Conservation (phyloP, 208 protist species). For the Sergeia podlipaevii region DNA sequence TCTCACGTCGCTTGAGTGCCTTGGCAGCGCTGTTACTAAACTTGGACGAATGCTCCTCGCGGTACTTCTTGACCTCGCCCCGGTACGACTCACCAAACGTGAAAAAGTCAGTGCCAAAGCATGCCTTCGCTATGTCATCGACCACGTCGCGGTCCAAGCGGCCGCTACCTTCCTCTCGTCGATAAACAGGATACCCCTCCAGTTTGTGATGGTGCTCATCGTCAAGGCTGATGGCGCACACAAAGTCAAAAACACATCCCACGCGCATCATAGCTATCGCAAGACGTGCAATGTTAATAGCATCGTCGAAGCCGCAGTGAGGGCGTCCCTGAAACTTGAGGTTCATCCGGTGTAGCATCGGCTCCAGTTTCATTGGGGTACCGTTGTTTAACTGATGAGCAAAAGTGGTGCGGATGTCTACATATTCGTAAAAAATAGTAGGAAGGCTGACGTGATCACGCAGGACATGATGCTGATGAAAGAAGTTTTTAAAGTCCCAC, state of each 20-base stretch:
- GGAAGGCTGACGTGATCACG: constrained; percentile 75
- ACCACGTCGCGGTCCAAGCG: constrained; percentile 73
- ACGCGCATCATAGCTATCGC: constrained; percentile 74
- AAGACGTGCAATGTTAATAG: constrained; percentile 88
- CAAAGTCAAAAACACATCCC: constrained; percentile 84
- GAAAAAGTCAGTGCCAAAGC: constrained; percentile 78
- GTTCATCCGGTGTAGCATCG: constrained; percentile 70
- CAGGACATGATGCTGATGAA: constrained; percentile 71
- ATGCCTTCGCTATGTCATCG: constrained; percentile 82
- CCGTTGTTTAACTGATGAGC: constrained; percentile 66
- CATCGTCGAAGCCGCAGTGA: constrained; percentile 90
- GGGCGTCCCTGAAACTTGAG: constrained; percentile 78
- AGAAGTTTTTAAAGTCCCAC: constrained; percentile 85
- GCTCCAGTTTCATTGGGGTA: constrained; percentile 61
- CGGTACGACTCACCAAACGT: constrained; percentile 59
- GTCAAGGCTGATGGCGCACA: constrained; percentile 62
- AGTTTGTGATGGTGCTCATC: constrained; percentile 50
- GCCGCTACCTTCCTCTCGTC: constrained; percentile 76
- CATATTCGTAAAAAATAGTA: constrained; percentile 85
- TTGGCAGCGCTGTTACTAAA: constrained; percentile 40
- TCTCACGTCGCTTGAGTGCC: constrained; percentile 35
- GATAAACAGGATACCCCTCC: constrained; percentile 65
- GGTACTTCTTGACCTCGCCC: constrained; percentile 47
- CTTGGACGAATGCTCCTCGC: constrained; percentile 33
- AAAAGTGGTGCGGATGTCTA: constrained; percentile 88